These are phyloP conservation scores for Miamiensis avidus DNA, from an alignment of 169 alveolate species.

Conservation along the genomic window DNA sequence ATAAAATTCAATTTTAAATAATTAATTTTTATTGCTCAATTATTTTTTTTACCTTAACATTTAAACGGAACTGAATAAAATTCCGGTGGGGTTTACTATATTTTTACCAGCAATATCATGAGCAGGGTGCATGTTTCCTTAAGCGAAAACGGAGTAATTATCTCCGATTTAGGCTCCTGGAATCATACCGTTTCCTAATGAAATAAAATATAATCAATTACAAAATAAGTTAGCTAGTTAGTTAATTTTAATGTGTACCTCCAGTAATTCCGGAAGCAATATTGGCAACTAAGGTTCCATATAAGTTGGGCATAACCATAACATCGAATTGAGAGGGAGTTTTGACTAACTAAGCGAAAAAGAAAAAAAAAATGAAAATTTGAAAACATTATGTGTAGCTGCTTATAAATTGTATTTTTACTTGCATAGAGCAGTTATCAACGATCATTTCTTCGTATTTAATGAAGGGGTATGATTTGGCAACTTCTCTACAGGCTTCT, in stretches of 20 bases:
- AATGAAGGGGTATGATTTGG: slow-evolving; percentile 55
- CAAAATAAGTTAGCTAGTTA: too few species aligned
- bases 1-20: too few species aligned
- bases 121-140: slow-evolving; percentile 62
- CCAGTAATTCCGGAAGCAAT: slow-evolving; percentile 59
- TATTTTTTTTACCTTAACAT: slow-evolving; percentile 43
- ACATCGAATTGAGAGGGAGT: slow-evolving; percentile 66
- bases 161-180: slow-evolving; percentile 68
- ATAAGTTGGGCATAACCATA: slow-evolving; percentile 65
- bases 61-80: slow-evolving; percentile 43
- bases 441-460: slow-evolving; percentile 66
- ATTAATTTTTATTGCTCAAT: too few species aligned
- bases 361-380: neutral
- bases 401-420: slow-evolving; percentile 8
- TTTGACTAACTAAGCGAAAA: slow-evolving; percentile 27
- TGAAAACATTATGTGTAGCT: neutral
- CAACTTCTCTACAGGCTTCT: slow-evolving; percentile 64
- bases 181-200: slow-evolving; percentile 62
- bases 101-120: slow-evolving; percentile 53
- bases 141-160: slow-evolving; percentile 51
- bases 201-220: too few species aligned
- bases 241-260: too few species aligned
- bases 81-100: slow-evolving; percentile 66
- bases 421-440: slow-evolving; percentile 63
- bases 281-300: slow-evolving; percentile 61